These are phyloP conservation scores for Phoma herbarum DNA, from an alignment of 2,329 filamentous ascomycete genomes.

Conservation along the genomic window DNA sequence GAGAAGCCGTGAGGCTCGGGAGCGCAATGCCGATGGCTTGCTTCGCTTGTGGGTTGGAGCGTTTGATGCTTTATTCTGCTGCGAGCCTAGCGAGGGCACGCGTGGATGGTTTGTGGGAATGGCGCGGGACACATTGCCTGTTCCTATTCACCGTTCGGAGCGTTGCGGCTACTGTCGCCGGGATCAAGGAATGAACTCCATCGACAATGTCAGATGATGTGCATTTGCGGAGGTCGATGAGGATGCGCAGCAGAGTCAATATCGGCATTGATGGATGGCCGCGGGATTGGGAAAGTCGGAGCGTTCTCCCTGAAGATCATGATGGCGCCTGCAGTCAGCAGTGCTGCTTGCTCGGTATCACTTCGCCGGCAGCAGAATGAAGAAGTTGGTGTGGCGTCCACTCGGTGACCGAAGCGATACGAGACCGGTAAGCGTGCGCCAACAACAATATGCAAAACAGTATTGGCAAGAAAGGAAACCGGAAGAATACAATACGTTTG, in stretches of 20 bases:
- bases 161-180: constrained; percentile 4
- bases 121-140: not conserved
- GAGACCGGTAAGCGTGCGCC: not conserved
- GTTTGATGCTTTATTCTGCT: not conserved
- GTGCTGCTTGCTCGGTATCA: not conserved
- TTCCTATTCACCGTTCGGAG: constrained; percentile 3
- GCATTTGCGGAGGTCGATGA: no score
- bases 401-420: constrained; percentile 16
- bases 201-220: constrained; percentile 3
- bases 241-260: not conserved
- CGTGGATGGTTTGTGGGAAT: not conserved
- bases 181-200: constrained; percentile 4
- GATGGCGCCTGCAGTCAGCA: not conserved
- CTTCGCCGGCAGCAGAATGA: not conserved
- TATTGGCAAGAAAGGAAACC: not conserved
- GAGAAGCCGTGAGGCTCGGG: not conserved
- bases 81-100: not conserved
- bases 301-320: not conserved
- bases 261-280: not conserved
- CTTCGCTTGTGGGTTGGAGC: not conserved
- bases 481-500: not conserved
- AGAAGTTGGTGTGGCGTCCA: not conserved
- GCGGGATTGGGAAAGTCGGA: not conserved
- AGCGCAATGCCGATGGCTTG: not conserved
- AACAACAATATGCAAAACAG: not conserved